phyloP scores from a whole-genome alignment of 371 early-diverging fungal species.

The Mortierella sp. region DNA sequence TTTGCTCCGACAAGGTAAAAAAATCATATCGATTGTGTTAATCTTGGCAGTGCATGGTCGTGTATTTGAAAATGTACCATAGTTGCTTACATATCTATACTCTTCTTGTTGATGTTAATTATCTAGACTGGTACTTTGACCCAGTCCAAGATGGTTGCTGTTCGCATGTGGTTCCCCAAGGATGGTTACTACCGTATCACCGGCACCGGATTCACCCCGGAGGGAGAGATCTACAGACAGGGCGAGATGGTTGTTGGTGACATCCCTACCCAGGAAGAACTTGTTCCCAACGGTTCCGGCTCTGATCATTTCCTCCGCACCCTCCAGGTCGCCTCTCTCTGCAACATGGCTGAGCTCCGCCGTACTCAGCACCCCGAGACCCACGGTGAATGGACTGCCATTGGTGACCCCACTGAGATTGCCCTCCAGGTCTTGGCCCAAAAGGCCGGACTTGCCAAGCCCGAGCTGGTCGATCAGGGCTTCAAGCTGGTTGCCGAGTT shows the following conservation, averaged over 20 bases:
- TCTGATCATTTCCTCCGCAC: conserved; percentile 55
- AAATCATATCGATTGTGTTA: background rate
- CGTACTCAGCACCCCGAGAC: conserved; percentile 61
- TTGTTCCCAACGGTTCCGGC: conserved; percentile 14
- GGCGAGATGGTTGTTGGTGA: conserved; percentile 11
- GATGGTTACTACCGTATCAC: conserved; percentile 72
- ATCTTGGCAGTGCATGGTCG: background rate
- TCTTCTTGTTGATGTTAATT: background rate
- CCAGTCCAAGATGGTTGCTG: conserved; percentile 78
- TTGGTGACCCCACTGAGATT: conserved; percentile 86
- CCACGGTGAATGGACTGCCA: conserved; percentile 70
- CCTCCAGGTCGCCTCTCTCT: conserved; percentile 68
- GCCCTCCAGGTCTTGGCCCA: conserved; percentile 81
- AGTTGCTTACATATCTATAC: background rate
- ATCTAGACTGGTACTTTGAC: conserved; percentile 62
- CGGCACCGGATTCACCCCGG: conserved; percentile 74
- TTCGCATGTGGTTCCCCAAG: conserved; percentile 75
- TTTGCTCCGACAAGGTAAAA: conserved; percentile 93
- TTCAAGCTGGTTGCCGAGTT: conserved; percentile 75
- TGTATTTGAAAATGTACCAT: background rate
- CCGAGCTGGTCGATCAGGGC: conserved; percentile 59
- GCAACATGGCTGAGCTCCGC: conserved; percentile 79
- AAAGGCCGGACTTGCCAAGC: conserved; percentile 72
- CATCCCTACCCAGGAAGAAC: background rate
- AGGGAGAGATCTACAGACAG: conserved; percentile 67